Evolutionary conservation across 257 asterid species (phyloP).

Genomic region (Scutellaria minor): DNA sequence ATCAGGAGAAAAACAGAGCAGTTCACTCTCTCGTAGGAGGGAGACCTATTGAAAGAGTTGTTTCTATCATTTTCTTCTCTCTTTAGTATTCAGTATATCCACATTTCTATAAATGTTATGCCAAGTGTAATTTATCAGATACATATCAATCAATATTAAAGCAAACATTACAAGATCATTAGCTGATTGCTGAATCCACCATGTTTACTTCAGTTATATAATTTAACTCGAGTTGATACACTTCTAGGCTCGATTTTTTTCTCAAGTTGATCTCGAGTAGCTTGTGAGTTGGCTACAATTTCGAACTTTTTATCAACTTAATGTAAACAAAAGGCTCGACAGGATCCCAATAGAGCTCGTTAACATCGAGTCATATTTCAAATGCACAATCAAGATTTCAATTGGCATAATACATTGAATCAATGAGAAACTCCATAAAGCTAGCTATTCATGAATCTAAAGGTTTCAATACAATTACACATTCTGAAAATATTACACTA

Average conservation of each 20-base stretch:
- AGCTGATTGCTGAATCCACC: not conserved
- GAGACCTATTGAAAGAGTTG: conserved; percentile 33
- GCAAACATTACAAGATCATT: conserved; percentile 30
- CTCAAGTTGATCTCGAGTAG: no score
- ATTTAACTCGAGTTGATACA: no score
- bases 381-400: no score
- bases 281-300: no score
- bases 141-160: conserved; percentile 37
- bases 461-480: not conserved
- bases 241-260: no score
- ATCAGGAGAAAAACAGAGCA: not conserved
- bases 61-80: conserved; percentile 35
- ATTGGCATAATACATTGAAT: no score
- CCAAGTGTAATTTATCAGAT: conserved; percentile 44
- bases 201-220: no score
- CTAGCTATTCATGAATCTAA: not conserved
- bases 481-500: conserved; percentile 32
- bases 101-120: conserved; percentile 27
- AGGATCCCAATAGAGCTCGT: no score
- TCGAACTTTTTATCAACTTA: not conserved
- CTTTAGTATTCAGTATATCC: conserved; percentile 32
- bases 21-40: conserved; percentile 15
- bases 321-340: not conserved
- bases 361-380: no score
- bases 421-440: no score